Evolutionary conservation across 2,329 filamentous ascomycete species (phyloP).

Genomic region (Fusarium marasasianum): DNA sequence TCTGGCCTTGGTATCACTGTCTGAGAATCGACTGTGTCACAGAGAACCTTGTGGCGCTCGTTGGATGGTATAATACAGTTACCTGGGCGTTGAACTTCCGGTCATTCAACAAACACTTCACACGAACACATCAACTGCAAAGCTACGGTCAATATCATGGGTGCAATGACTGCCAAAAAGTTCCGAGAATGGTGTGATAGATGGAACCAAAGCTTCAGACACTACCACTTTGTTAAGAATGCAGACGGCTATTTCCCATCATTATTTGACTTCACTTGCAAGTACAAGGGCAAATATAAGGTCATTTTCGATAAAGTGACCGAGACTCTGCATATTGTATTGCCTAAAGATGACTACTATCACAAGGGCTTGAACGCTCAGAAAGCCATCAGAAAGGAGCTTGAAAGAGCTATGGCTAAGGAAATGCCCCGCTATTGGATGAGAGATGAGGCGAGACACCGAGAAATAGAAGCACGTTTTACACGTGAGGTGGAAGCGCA

Average conservation of each 20-base stretch:
- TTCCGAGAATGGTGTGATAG: neutral
- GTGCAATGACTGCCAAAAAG: neutral
- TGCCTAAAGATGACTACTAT: neutral
- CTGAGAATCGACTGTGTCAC: neutral
- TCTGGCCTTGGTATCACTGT: accelerated
- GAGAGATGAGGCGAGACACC: neutral
- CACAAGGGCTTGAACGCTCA: neutral
- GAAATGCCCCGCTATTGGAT: neutral
- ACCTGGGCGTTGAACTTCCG: accelerated
- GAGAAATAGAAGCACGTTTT: neutral
- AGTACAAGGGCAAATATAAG: neutral
- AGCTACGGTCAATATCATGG: neutral
- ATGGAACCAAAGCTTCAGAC: neutral
- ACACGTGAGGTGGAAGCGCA: neutral
- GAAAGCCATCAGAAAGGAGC: neutral
- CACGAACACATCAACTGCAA: accelerated
- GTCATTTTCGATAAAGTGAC: neutral
- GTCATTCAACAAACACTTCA: accelerated
- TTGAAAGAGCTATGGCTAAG: neutral
- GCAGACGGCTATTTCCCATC: neutral
- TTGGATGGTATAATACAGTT: neutral
- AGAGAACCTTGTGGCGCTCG: accelerated
- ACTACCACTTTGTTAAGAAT: neutral
- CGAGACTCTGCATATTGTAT: neutral
- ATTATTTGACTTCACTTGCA: neutral